phyloP scores from a whole-genome alignment of 2,329 filamentous ascomycete species.

The Pseudogymnoascus sp. region DNA sequence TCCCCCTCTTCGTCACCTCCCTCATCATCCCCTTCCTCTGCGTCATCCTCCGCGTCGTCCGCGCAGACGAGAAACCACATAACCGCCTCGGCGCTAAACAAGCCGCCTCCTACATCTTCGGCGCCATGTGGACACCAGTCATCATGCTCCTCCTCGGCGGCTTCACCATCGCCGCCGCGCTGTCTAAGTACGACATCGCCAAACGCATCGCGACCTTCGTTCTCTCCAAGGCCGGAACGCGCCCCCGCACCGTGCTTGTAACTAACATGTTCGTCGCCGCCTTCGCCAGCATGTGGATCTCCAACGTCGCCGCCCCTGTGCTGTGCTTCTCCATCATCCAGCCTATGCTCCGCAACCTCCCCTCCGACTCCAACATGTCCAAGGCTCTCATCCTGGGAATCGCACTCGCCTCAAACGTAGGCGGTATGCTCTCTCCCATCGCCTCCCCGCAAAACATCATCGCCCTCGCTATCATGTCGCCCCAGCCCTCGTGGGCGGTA shows the following conservation, averaged over 20 bases:
- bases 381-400: slow-evolving; percentile 94
- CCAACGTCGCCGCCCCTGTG: slow-evolving; percentile 93
- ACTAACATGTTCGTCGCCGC: slow-evolving; percentile 98
- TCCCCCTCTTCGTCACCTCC: slow-evolving; percentile 94
- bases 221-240: slow-evolving; percentile 89
- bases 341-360: slow-evolving; percentile 89
- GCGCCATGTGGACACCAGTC: slow-evolving; percentile 97
- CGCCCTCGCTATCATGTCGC: slow-evolving; percentile 89
- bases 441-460: slow-evolving; percentile 97
- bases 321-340: slow-evolving; percentile 97
- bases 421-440: slow-evolving; percentile 92
- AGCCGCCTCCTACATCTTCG: slow-evolving; percentile 77
- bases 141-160: slow-evolving; percentile 97
- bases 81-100: slow-evolving; percentile 67
- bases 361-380: slow-evolving; percentile 83
- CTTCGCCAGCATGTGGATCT: slow-evolving; percentile 98
- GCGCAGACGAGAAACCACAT: slow-evolving; percentile 63
- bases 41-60: slow-evolving; percentile 76
- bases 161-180: slow-evolving; percentile 87
- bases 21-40: slow-evolving; percentile 88
- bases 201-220: slow-evolving; percentile 96
- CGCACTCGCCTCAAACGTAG: slow-evolving; percentile 88
- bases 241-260: slow-evolving; percentile 79
- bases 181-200: slow-evolving; percentile 96
- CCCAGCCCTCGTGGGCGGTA: slow-evolving; percentile 81